Conservation (phyloP, 805 yeast species). For the Lachancea waltii region DNA sequence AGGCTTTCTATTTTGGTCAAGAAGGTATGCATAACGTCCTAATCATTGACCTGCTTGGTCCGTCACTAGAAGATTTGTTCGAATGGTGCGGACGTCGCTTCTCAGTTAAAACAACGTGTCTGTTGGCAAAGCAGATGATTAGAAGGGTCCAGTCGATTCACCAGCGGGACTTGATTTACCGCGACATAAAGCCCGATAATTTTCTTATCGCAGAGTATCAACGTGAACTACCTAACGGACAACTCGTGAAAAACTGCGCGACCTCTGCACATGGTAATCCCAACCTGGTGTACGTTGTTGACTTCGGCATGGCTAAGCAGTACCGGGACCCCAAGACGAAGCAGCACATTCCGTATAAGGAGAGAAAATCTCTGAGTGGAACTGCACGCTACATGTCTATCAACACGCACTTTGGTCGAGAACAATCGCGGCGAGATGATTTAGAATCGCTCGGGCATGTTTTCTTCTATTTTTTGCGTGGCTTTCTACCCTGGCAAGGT, state of each 20-base stretch:
- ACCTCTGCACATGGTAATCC: conserved; percentile 53
- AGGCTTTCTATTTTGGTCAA: conserved; percentile 78
- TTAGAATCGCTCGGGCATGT: conserved; percentile 79
- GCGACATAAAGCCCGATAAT: conserved; percentile 83
- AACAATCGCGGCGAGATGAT: conserved; percentile 78
- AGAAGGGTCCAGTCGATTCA: conserved; percentile 65
- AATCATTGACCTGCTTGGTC: conserved; percentile 72
- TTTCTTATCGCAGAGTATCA: conserved; percentile 46
- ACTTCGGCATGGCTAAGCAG: conserved; percentile 85
- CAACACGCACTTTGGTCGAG: conserved; percentile 81
- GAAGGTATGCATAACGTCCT: conserved; percentile 76
- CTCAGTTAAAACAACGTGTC: conserved; percentile 64
- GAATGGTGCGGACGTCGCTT: conserved; percentile 84
- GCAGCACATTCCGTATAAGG: conserved; percentile 77
- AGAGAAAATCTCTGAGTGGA: conserved; percentile 72
- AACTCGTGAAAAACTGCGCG: conserved; percentile 34
- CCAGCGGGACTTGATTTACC: conserved; percentile 66
- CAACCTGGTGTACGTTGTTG: conserved; percentile 66
- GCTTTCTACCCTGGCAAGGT: conserved; percentile 89
- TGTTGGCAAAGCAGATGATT: conserved; percentile 74
- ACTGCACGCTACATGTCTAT: conserved; percentile 86
- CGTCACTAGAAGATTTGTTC: conserved; percentile 74
- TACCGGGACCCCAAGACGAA: conserved; percentile 74
- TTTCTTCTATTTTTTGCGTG: conserved; percentile 69
- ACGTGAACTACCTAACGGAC: conserved; percentile 16